These are phyloP conservation scores for Dothiorella sarmentorum DNA, from an alignment of 2,329 filamentous ascomycete genomes.

Conservation along the genomic window DNA sequence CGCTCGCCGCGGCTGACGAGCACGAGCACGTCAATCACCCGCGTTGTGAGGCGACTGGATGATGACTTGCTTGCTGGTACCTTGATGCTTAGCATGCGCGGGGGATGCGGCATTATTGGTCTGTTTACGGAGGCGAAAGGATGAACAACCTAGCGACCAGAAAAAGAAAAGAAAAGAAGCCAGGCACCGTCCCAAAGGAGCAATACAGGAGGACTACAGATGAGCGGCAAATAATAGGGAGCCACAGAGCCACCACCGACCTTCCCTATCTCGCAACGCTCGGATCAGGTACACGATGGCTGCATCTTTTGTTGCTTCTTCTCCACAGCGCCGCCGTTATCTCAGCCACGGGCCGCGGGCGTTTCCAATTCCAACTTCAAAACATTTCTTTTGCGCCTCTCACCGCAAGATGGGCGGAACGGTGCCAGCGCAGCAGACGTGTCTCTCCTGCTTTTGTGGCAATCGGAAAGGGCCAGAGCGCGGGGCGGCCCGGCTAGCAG, in stretches of 20 bases:
- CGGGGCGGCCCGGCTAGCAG: conserved; percentile 7
- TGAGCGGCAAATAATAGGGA: conserved; percentile 2
- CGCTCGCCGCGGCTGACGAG: not conserved
- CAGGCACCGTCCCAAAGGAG: not conserved
- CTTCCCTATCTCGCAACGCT: not conserved
- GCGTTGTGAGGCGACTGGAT: not conserved
- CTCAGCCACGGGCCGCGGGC: not conserved
- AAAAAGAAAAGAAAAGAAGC: no score
- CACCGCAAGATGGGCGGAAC: not conserved
- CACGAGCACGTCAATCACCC: not conserved
- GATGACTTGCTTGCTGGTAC: not conserved
- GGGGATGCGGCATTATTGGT: no score
- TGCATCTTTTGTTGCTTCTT: not conserved
- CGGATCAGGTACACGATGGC: not conserved
- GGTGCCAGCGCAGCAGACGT: not conserved
- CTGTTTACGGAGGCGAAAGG: not conserved
- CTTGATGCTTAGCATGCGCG: not conserved
- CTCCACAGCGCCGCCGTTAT: conserved; percentile 10
- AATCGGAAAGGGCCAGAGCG: not conserved
- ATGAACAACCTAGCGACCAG: not conserved
- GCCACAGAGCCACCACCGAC: no score
- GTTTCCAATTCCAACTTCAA: not conserved
- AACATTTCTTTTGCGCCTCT: not conserved
- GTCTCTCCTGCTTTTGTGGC: not conserved
- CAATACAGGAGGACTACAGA: conserved; percentile 2